These are phyloP conservation scores for Linnemannia hyalina DNA, from an alignment of 192 early-diverging fungal genomes.

Conservation along the genomic window DNA sequence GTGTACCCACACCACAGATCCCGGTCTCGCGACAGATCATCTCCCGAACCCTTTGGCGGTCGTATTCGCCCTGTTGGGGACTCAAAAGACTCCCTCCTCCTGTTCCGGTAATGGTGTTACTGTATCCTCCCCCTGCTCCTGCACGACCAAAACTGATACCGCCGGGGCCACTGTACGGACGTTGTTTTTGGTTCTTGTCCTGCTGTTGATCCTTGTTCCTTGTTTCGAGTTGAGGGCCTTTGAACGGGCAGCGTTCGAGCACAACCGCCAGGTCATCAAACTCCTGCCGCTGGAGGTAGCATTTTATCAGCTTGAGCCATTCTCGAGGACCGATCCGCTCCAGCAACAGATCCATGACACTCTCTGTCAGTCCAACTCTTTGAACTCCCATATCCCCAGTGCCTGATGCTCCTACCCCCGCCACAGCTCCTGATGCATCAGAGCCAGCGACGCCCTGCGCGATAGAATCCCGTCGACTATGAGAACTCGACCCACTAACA, in stretches of 20 bases:
- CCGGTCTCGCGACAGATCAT: slow-evolving; percentile 44
- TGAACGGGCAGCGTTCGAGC: slow-evolving; percentile 45
- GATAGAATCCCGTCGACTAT: not conserved
- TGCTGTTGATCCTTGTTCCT: slow-evolving; percentile 15
- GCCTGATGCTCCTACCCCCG: not conserved
- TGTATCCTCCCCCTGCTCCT: not conserved
- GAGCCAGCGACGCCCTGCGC: not conserved
- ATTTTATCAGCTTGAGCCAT: slow-evolving; percentile 53
- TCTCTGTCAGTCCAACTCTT: not conserved
- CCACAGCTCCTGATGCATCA: not conserved
- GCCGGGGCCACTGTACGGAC: not conserved
- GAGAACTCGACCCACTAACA: not conserved
- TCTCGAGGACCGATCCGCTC: slow-evolving; percentile 48
- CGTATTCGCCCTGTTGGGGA: not conserved
- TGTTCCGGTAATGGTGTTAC: not conserved
- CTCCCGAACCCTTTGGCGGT: slow-evolving; percentile 34
- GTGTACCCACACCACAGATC: slow-evolving; percentile 38
- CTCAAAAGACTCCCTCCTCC: not conserved
- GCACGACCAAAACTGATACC: not conserved
- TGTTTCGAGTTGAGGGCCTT: slow-evolving; percentile 34
- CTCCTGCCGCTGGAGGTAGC: slow-evolving; percentile 41
- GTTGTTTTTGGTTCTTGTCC: not conserved
- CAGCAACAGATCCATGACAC: slow-evolving; percentile 45
- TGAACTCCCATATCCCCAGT: not conserved
- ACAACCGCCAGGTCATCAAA: slow-evolving; percentile 43